Base-by-base conservation (phyloP, 2,329 filamentous ascomycete species). In the Elsinoe fawcettii region DNA sequence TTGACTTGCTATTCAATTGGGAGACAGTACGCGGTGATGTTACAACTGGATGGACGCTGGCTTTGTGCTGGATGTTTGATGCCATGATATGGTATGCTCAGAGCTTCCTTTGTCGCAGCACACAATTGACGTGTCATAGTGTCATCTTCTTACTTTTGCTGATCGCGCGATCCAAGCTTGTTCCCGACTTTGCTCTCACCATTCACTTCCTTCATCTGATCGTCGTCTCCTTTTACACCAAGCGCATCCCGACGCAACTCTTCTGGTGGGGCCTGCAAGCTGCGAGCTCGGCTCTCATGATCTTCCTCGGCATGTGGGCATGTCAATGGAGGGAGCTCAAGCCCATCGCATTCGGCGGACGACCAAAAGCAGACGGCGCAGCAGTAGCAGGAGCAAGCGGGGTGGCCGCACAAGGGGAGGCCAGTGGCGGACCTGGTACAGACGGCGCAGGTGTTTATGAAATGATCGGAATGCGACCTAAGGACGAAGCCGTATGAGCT, bases 101-200 rank as follows among this genome's bases (percentile, higher is more conserved):
- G 14, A 12, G 20, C 39, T 14, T 18, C 20, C 20, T 27, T 22
- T 30, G 12, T 23, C 30, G 51, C 27, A 59, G 37, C n/a, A 23
- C 3, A 23, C 27, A 37, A 49, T 18, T 12, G 37, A 34, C 22
- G 6, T 32, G 34, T 1, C 59, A n/a, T 67, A 97, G 92, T 69
- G 83, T 89, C 41, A 83, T 95, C 59, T 87, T 90, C 41, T 86
- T 96, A 58, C 83, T 96, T 53, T 74, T 92, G 56, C 77, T 97
- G 58, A 83, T 99, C 63, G 85, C 86, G 18, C 89, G 93, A 61
- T 93, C 87, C 49, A 97, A 97, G 71, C 86, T 97, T 60, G 88
- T 97, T 53, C 90, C 90, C 63, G 93, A 99, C 73, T 99, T 97
- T 70, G 88, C 90, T 30, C 76, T 96, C 22, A 96, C 92, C 2